These are phyloP conservation scores for Lentinula guzmanii DNA, from an alignment of 768 basidiomycete genomes.

Conservation along the genomic window DNA sequence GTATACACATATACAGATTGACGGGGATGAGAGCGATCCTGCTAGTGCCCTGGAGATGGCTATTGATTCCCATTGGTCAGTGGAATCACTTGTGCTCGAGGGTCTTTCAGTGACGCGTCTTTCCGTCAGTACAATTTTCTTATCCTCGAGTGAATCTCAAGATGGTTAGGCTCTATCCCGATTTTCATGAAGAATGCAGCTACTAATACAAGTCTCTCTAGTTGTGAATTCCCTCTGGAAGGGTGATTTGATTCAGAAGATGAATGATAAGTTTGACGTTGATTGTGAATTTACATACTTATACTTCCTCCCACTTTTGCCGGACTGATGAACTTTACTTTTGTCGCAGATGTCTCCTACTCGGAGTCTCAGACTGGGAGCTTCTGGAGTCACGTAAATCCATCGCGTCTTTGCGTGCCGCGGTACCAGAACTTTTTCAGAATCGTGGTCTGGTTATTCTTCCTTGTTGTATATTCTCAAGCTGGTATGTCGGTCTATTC, in stretches of 20 bases:
- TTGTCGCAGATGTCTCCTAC: conserved; percentile 61
- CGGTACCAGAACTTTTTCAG: conserved; percentile 84
- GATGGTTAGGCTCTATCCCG: conserved; percentile 41
- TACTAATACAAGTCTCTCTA: conserved; percentile 19
- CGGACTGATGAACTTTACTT: background rate
- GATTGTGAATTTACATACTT: conserved; percentile 47
- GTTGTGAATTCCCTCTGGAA: conserved; percentile 81
- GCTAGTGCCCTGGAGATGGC: conserved; percentile 81
- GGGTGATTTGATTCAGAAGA: conserved; percentile 75
- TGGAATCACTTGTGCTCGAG: background rate
- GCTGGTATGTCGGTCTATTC: conserved; percentile 46
- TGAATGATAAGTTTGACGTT: conserved; percentile 69
- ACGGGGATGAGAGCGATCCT: conserved; percentile 72
- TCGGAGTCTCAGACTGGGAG: conserved; percentile 41
- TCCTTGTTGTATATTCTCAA: conserved; percentile 77
- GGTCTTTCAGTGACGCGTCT: background rate
- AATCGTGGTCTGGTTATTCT: conserved; percentile 70
- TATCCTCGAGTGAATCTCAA: conserved; percentile 84
- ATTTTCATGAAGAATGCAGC: background rate
- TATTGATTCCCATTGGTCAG: conserved; percentile 86
- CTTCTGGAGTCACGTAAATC: conserved; percentile 71
- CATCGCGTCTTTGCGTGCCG: conserved; percentile 76
- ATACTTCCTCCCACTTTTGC: too few species aligned
- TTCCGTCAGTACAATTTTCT: conserved; percentile 60
- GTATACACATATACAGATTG: conserved; percentile 62